A percentile compares a stretch with the other conserved stretches of the same genome.
Evolutionary conservation across 306 rosid genomes (phyloP).

Genomic region (Alnus rubra): DNA sequence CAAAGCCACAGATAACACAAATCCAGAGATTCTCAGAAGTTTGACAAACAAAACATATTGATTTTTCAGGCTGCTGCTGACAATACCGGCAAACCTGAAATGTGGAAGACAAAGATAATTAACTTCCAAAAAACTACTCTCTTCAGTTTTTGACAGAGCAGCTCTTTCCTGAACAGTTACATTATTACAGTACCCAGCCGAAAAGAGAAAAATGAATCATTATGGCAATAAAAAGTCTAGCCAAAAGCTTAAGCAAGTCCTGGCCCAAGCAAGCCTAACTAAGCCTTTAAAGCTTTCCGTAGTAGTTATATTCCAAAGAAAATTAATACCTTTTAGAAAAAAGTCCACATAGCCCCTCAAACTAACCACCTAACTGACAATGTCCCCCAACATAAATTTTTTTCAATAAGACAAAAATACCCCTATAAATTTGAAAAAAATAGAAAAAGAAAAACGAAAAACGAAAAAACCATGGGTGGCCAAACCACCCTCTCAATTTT

Average conservation of each 20-base stretch:
- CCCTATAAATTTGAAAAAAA: too few relatives aligned
- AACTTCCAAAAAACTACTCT: slow-evolving; percentile 4
- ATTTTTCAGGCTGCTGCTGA: slow-evolving; percentile 96
- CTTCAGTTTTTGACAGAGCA: background rate
- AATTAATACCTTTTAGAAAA: too few relatives aligned
- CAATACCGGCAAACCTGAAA: slow-evolving; percentile 89
- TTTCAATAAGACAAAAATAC: too few relatives aligned
- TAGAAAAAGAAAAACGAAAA: too few relatives aligned
- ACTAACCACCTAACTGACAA: too few relatives aligned
- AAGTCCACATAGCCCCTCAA: too few relatives aligned
- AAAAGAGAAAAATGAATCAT: background rate
- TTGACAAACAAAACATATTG: slow-evolving; percentile 80
- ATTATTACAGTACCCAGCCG: slow-evolving; percentile 5
- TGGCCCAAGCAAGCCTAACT: background rate
- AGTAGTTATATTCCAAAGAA: too few relatives aligned
- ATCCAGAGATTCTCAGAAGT: slow-evolving; percentile 97
- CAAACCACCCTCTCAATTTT: too few relatives aligned
- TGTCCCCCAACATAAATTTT: too few relatives aligned
- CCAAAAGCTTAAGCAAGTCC: background rate
- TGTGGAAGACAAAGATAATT: background rate
- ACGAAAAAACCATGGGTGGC: too few relatives aligned
- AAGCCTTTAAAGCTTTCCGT: background rate
- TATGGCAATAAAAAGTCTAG: background rate
- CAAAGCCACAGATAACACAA: slow-evolving; percentile 94
- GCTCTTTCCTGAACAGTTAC: background rate